Base-by-base conservation (phyloP, 768 basidiomycete species). In the Holtermanniella nyarrowii region DNA sequence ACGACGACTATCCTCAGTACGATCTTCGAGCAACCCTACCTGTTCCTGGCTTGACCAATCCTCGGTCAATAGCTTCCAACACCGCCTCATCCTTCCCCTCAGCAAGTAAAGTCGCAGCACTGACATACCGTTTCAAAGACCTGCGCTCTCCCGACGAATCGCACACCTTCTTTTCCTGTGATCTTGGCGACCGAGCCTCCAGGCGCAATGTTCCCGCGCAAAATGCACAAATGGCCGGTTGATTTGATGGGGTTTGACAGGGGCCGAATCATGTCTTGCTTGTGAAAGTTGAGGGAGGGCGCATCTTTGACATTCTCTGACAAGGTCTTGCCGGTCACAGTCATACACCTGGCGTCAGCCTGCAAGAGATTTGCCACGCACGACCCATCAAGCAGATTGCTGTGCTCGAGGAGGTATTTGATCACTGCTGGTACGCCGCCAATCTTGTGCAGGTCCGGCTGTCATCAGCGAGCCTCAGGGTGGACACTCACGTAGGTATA, bases 111-210 rank as follows among this genome's bases (percentile, higher is more conserved):
- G 44, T 26, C 31, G 47, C 51, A 49, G 26, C 48, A 26, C 44
- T 50, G 48, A 14, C 55, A 27, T 26, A 56, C 23, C n/a, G 52
- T 42, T 37, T 62, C 60, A 24, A 62, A 62, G 25, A 51, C 58
- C 41, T 55, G 58, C 10, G 60, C 60, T 50, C 54, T 56, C 31
- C 60, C 60, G 26, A 23, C 21, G 48, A 95, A 95, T 5, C 77
- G 76, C 41, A 91, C 74, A 0, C 91, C 90, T 72, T 96, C 90
- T 72, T 96, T 96, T 46, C 90, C 90, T 5, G 90, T 95, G 59
- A 95, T 88, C 74, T 96, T 96, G 27, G 88, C 85, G 23, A 96
- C 88, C n/a, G 89, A 87, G 42, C 91, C 90, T 22, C 88, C 88
- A 13, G 90, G 89, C 0, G 90, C 90, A 23, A 96, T 79, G 71